Evolutionary conservation across 2,329 filamentous ascomycete species (phyloP), one percentile per base, ranked within the genome.

Genomic region (Aureobasidium vineae): DNA sequence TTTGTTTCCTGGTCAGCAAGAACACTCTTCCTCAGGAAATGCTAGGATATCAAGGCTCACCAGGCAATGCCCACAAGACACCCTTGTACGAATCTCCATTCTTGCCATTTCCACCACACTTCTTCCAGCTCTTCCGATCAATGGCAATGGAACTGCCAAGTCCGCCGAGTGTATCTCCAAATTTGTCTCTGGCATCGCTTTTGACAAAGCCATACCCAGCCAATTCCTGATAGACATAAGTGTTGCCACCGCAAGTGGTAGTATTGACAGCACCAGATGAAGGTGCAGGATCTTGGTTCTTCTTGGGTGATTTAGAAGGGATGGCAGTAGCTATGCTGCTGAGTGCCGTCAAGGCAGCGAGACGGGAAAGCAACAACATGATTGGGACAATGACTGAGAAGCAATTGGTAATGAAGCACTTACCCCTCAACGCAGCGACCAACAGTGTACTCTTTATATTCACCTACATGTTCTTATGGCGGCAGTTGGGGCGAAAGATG

Each of bases 131-230:
- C 40, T 75, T 77, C 67, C 79, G 79, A 66, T 88, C 85, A 36
- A 91, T 77, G n/a, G 86, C 84, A 70, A 89, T 84, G 15, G 86
- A 82, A 66, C 85, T 88, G 10, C 89, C 89, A 61, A 89, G 80
- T 1, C 87, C 86, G 43, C 86, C 87, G 36, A 91, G 78, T 0
- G 88, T 91, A 73, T 91, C 89, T 36, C 87, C 87, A 70, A 84
- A 88, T 73, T 88, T 87, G 77, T 91, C 89, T 38, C 82, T 79
- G 2, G 83, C 82, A 71, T 87, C 81, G 38, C 81, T 80, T 0
- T 83, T 77, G 3, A 91, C 76, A 65, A 80, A 83, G 5, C 89
- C 89, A 72, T 87, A 91, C 11, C 89, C 89, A 5, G 85, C 87
- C 11, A 92, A 83, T 66, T 84, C 81, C 63, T 88, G 79, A 73